Conservation (phyloP, 768 basidiomycete species). For the Amanita rubescens region DNA sequence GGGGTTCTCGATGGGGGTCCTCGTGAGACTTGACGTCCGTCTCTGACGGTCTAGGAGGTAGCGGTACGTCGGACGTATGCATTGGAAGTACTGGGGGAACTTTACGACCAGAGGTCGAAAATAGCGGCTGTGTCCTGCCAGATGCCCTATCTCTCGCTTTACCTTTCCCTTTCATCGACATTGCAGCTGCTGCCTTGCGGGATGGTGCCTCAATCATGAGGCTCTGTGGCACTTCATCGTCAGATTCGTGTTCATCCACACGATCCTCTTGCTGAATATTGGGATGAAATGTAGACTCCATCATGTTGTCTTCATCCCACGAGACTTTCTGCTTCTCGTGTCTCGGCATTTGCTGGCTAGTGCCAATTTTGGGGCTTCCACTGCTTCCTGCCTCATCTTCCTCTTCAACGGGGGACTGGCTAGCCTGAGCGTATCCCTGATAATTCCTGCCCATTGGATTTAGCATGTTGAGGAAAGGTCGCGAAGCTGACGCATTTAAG, state of each 20-base stretch:
- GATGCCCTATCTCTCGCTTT: constrained; percentile 13
- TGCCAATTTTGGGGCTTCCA: constrained; percentile 55
- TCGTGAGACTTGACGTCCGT: constrained; percentile 33
- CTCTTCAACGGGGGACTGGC: constrained; percentile 54
- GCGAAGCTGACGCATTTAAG: constrained; percentile 44
- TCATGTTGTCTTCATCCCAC: constrained; percentile 52
- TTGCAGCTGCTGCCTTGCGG: constrained; percentile 21
- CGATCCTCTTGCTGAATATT: constrained; percentile 67
- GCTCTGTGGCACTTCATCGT: constrained; percentile 81
- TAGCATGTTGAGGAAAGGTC: constrained; percentile 75
- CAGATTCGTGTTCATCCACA: constrained; percentile 56
- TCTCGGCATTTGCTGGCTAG: constrained; percentile 41
- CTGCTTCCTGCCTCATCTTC: constrained; percentile 57
- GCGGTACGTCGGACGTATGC: constrained; percentile 33
- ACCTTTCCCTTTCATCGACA: constrained; percentile 13
- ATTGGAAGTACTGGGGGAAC: constrained; percentile 32
- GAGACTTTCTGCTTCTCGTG: constrained; percentile 34
- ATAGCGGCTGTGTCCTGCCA: constrained; percentile 41
- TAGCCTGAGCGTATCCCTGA: constrained; percentile 70
- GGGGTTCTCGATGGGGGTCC: constrained; percentile 22
- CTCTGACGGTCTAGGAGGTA: constrained; percentile 62
- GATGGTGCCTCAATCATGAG: constrained; percentile 75
- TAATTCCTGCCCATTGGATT: constrained; percentile 73
- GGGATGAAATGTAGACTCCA: constrained; percentile 41
- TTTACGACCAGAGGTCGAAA: constrained; percentile 40